Evolutionary conservation across 2,329 filamentous ascomycete species (phyloP), one percentile per base, ranked within the genome.

Genomic region (Alternaria postmessia): DNA sequence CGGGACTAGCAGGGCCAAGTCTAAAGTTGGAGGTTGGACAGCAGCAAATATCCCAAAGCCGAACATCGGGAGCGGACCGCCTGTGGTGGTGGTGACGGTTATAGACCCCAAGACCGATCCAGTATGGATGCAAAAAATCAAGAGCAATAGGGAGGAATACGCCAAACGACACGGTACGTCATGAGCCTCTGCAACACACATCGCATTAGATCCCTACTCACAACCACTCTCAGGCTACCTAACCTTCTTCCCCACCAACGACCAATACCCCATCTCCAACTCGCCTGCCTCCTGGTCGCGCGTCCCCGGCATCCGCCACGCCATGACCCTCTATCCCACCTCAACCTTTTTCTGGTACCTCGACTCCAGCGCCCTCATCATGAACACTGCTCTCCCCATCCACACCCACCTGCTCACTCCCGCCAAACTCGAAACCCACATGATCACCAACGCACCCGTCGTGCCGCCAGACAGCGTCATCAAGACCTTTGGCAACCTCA

Each of bases 381-480:
- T 97, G 91, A 91, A 95, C 76, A 89, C 91, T 7, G 81, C 83
- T 34, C 80, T 90, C 54, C 86, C 87, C 14, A 81, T 98, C 34
- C 88, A 93, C 66, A 83, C 87, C 2, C 87, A 92, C 69, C 80
- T 99, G 39, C 87, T 96, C 77, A 82, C 87, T 11, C 81, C 88
- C 11, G 81, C 82, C 53, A 87, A 84, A 57, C 84, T 99, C 48
- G 91, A 96, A 72, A 84, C 83, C 22, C 77, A 91, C 57, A 97
- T 98, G 92, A 87, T 95, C 69, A 91, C 89, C 76, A 91, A 97
- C 77, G 85, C 89, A 54, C 88, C 95, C 6, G 88, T 99, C 51
- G 94, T 98, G 8, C 95, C 94, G 2, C 95, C 96, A 0, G 93
- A 97, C 80, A 96, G 93, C 80, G 94, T 99, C 70, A 98, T 99